These are phyloP conservation scores for Elasticomyces elasticus DNA, from an alignment of 495 filamentous ascomycete genomes.

Conservation along the genomic window DNA sequence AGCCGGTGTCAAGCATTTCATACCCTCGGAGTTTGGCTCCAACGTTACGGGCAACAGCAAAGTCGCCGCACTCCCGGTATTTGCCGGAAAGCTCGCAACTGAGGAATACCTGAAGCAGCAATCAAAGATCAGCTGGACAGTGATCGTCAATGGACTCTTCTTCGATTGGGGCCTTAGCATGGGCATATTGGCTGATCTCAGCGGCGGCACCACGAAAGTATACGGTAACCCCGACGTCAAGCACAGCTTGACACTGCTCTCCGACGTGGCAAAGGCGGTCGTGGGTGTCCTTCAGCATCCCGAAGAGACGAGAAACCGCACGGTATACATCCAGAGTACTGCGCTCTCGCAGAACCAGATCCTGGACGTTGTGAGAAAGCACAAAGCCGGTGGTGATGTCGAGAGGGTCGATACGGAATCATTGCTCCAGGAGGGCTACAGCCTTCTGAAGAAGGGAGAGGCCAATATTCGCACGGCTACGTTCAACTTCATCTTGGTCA, in stretches of 20 bases:
- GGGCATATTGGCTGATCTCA: slow-evolving; percentile 7
- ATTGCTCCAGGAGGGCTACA: slow-evolving; percentile 5
- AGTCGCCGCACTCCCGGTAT: neutral
- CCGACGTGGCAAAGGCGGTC: slow-evolving; percentile 7
- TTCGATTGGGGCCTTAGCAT: neutral
- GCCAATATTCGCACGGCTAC: neutral
- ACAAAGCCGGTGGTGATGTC: neutral
- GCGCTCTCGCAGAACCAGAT: slow-evolving; percentile 15
- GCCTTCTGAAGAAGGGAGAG: slow-evolving; percentile 1
- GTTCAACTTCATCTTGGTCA: neutral
- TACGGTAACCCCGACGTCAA: slow-evolving; percentile 8
- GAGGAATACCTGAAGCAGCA: neutral
- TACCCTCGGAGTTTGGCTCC: slow-evolving; percentile 32
- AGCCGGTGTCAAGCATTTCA: slow-evolving; percentile 33
- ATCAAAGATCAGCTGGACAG: neutral
- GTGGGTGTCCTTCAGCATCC: slow-evolving; percentile 13
- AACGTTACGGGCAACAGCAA: slow-evolving; percentile 19
- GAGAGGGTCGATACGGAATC: slow-evolving; percentile 8
- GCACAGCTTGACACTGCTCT: slow-evolving; percentile 5
- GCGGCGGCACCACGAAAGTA: neutral
- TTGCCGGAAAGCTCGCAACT: neutral
- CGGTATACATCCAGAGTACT: slow-evolving; percentile 9
- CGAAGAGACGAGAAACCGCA: slow-evolving; percentile 18
- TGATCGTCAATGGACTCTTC: neutral
- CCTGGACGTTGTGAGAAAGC: slow-evolving; percentile 9